A percentile compares a stretch with the other conserved stretches of the same genome.
Evolutionary conservation across 306 rosid species (phyloP).

Genomic region (Casuarina equisetifolia): DNA sequence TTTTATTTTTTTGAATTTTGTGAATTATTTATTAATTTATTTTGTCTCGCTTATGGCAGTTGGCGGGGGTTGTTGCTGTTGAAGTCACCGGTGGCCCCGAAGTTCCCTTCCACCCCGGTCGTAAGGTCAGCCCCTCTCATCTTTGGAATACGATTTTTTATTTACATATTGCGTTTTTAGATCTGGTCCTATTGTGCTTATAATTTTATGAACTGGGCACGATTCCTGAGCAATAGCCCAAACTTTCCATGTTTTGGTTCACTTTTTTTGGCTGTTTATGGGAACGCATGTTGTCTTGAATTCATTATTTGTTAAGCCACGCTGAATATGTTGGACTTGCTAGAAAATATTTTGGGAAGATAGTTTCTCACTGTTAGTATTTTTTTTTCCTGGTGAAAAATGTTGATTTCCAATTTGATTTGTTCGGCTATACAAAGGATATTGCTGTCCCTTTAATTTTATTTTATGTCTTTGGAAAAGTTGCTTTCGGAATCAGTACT

Average conservation of each 20-base stretch:
- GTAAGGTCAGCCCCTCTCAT: conserved; percentile 52
- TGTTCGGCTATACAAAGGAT: background rate
- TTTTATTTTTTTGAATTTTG: background rate
- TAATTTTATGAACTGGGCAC: no score
- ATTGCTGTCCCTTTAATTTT: background rate
- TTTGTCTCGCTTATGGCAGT: conserved; percentile 29
- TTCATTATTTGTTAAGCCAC: background rate
- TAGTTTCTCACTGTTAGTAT: no score
- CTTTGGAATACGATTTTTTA: background rate
- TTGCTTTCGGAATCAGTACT: no score
- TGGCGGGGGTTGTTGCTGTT: conserved; percentile 93
- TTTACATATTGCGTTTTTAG: background rate
- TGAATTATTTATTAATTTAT: background rate
- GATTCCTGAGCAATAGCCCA: background rate
- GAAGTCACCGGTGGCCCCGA: conserved; percentile 98
- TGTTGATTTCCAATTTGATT: background rate
- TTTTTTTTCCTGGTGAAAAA: no score
- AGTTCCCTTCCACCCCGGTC: conserved; percentile 91
- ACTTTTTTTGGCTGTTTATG: background rate
- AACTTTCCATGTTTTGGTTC: background rate
- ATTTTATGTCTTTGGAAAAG: no score
- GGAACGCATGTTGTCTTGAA: background rate
- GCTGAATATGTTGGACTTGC: background rate
- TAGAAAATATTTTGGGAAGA: no score
- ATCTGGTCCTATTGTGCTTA: background rate